These are phyloP conservation scores for Aspergillus amoenus DNA, from an alignment of 2,329 filamentous ascomycete genomes.

Conservation along the genomic window DNA sequence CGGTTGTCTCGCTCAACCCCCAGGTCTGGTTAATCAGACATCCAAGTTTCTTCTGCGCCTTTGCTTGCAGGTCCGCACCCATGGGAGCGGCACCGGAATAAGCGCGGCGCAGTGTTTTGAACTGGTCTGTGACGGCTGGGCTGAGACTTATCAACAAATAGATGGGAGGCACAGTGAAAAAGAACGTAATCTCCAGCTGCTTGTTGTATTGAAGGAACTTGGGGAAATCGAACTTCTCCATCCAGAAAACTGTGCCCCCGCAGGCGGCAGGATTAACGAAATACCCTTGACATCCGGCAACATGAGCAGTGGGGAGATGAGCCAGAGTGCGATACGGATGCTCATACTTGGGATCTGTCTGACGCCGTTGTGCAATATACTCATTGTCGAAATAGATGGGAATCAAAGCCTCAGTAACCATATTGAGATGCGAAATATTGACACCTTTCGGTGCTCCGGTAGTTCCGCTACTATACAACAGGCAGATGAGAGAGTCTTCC, in stretches of 20 bases:
- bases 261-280: conserved; percentile 38
- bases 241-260: conserved; percentile 41
- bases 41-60: conserved; percentile 16
- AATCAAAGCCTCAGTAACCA: conserved; percentile 45
- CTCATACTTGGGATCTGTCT: conserved; percentile 23
- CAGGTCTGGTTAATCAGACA: conserved; percentile 47
- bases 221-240: conserved; percentile 48
- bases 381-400: conserved; percentile 14
- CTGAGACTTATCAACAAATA: conserved; percentile 49
- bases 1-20: conserved; percentile 52
- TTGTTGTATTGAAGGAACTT: conserved; percentile 48
- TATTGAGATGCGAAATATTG: conserved; percentile 56
- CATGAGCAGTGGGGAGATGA: conserved; percentile 52
- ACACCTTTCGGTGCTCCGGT: conserved; percentile 60
- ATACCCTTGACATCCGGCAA: conserved; percentile 41
- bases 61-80: conserved; percentile 14
- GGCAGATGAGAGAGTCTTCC: conserved; percentile 15
- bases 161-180: conserved; percentile 52
- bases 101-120: conserved; percentile 33
- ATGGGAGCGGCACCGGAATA: conserved; percentile 16
- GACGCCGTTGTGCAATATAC: conserved; percentile 3
- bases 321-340: conserved; percentile 25
- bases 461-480: conserved; percentile 54
- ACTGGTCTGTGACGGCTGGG: conserved; percentile 41
- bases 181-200: conserved; percentile 49